Evolutionary conservation across 208 protist genomes (phyloP).

Genomic region (Angomonas ambiguus): DNA sequence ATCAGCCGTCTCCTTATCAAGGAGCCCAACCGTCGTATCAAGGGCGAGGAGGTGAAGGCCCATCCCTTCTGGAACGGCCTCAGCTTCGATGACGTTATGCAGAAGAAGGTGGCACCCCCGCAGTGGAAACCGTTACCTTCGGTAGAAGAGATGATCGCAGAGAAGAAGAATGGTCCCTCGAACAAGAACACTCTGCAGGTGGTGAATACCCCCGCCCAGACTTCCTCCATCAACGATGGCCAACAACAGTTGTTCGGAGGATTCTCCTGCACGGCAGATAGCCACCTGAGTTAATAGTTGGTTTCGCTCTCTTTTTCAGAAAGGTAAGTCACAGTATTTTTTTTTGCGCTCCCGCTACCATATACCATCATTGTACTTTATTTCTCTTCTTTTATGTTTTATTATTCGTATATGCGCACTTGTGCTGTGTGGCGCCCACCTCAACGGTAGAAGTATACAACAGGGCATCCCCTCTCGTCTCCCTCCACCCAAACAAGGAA

Average conservation of each 20-base stretch:
- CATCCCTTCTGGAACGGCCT: constrained; percentile 91
- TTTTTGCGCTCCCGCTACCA: not conserved
- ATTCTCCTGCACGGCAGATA: constrained; percentile 89
- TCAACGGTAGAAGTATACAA: too few species aligned
- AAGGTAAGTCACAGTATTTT: constrained; percentile 8
- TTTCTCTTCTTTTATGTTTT: constrained; percentile 15
- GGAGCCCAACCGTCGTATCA: constrained; percentile 80
- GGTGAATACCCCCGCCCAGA: constrained; percentile 83
- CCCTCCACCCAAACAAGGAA: not conserved
- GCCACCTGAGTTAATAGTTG: constrained; percentile 39
- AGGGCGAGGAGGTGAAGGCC: constrained; percentile 80
- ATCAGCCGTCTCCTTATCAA: constrained; percentile 89
- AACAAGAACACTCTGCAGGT: constrained; percentile 67
- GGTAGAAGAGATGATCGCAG: constrained; percentile 77
- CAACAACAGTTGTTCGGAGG: constrained; percentile 90
- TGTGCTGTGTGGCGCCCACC: not conserved
- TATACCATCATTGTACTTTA: not conserved
- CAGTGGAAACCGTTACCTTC: constrained; percentile 80
- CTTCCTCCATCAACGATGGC: constrained; percentile 67
- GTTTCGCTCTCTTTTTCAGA: not conserved
- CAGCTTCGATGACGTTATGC: constrained; percentile 87
- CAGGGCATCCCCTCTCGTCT: too few species aligned
- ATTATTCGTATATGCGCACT: constrained; percentile 3
- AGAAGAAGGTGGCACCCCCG: constrained; percentile 73
- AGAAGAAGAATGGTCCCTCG: constrained; percentile 28